These are phyloP conservation scores for Globisporangium viniferum DNA, from an alignment of 352 stramenopile species.

Conservation along the genomic window DNA sequence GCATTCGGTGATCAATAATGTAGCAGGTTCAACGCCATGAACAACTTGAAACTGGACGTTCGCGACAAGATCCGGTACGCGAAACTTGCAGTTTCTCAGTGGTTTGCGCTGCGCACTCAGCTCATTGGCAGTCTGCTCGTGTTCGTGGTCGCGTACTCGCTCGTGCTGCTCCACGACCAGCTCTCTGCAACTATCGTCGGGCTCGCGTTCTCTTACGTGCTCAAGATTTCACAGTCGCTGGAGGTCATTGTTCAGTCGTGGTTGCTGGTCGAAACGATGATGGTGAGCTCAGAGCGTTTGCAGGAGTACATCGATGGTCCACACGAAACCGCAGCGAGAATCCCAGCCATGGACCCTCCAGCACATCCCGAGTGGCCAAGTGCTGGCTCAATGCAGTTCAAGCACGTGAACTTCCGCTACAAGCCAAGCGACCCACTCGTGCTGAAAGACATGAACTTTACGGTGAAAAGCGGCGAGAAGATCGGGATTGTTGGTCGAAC, in stretches of 20 bases:
- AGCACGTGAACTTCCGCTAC: slow-evolving; percentile 56
- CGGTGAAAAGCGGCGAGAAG: slow-evolving; percentile 45
- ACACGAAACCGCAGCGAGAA: slow-evolving; percentile 19
- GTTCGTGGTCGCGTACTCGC: slow-evolving; percentile 25
- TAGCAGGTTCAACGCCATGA: slow-evolving; percentile 23
- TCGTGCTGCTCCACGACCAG: slow-evolving; percentile 29
- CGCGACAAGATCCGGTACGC: slow-evolving; percentile 28
- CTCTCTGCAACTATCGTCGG: slow-evolving; percentile 62
- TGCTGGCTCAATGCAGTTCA: slow-evolving; percentile 64
- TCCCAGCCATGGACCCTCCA: slow-evolving; percentile 52
- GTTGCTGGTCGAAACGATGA: slow-evolving; percentile 34
- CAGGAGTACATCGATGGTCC: slow-evolving; percentile 37
- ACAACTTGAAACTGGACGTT: slow-evolving; percentile 25
- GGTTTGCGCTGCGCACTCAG: slow-evolving; percentile 46
- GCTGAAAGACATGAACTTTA: slow-evolving; percentile 40
- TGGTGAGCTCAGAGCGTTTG: slow-evolving; percentile 48
- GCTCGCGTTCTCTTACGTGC: slow-evolving; percentile 84
- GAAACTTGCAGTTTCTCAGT: slow-evolving; percentile 27
- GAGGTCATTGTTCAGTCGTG: slow-evolving; percentile 35
- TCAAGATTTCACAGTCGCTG: slow-evolving; percentile 80
- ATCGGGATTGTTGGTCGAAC: slow-evolving; percentile 69
- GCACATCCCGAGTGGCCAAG: not conserved
- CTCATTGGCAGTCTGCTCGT: slow-evolving; percentile 36
- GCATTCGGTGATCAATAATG: slow-evolving; percentile 13
- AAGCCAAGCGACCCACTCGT: slow-evolving; percentile 30